These are phyloP conservation scores for Cystofilobasidium macerans DNA, from an alignment of 768 basidiomycete genomes.

Conservation along the genomic window DNA sequence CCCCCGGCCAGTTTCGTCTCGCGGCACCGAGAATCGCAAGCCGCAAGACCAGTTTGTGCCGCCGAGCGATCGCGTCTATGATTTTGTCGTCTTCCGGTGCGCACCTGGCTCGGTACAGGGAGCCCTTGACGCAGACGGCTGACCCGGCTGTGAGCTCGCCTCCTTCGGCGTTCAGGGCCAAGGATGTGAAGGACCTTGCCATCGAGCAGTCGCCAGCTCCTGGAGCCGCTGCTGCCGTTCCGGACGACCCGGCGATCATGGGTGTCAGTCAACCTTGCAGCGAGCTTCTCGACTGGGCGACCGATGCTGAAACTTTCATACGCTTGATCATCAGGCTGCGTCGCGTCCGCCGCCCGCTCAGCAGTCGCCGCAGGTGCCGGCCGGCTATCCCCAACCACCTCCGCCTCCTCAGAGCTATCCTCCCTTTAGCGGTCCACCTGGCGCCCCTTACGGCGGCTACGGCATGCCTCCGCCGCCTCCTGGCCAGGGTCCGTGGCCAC, in stretches of 20 bases:
- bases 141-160: neutral
- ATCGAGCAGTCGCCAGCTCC: slow-evolving; percentile 29
- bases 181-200: slow-evolving; percentile 37
- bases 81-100: slow-evolving; percentile 74
- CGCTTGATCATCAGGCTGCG: neutral
- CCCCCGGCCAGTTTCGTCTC: slow-evolving; percentile 53
- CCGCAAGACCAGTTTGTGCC: slow-evolving; percentile 59
- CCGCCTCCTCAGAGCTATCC: neutral
- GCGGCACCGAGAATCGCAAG: slow-evolving; percentile 76
- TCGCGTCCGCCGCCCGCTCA: slow-evolving; percentile 10
- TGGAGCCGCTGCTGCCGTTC: slow-evolving; percentile 19
- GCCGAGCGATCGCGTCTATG: slow-evolving; percentile 69
- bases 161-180: slow-evolving; percentile 27
- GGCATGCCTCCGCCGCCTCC: slow-evolving; percentile 20
- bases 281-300: neutral
- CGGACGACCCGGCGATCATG: slow-evolving; percentile 32
- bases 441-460: neutral
- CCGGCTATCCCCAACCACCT: slow-evolving; percentile 20
- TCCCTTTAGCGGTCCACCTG: slow-evolving; percentile 15
- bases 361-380: slow-evolving; percentile 13
- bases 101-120: neutral
- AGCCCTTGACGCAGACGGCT: neutral
- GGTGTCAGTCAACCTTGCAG: slow-evolving; percentile 24
- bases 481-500: slow-evolving; percentile 19
- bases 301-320: neutral